These are phyloP conservation scores for Amanita fuliginea DNA, from an alignment of 768 basidiomycete genomes.

Conservation along the genomic window DNA sequence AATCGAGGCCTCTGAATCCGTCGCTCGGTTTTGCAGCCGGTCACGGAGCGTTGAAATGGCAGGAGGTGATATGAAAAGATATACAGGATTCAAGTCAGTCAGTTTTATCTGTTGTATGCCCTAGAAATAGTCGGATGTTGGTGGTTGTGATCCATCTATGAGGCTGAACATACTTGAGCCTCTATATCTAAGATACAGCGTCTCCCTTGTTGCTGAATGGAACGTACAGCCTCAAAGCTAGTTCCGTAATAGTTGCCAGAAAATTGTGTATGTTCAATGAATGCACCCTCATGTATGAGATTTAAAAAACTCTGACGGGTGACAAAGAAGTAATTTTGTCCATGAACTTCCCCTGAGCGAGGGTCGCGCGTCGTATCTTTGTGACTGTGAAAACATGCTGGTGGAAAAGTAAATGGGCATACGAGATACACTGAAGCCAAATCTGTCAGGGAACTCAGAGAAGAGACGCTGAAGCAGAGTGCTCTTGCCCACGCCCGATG, in stretches of 20 bases:
- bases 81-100: conserved; percentile 74
- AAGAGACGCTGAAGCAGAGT: conserved; percentile 81
- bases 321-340: conserved; percentile 84
- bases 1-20: conserved; percentile 67
- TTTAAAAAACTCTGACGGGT: conserved; percentile 56
- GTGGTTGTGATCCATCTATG: background rate
- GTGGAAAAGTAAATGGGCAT: conserved; percentile 8
- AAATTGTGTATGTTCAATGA: conserved; percentile 93
- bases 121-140: conserved; percentile 26
- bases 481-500: conserved; percentile 91
- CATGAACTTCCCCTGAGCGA: conserved; percentile 71
- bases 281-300: conserved; percentile 60
- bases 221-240: conserved; percentile 63
- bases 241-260: conserved; percentile 93
- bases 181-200: conserved; percentile 95
- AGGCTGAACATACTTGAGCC: conserved; percentile 56
- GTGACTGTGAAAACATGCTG: conserved; percentile 7
- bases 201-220: conserved; percentile 55
- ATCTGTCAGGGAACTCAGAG: conserved; percentile 67
- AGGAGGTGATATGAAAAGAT: conserved; percentile 88
- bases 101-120: conserved; percentile 89
- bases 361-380: conserved; percentile 85
- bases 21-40: conserved; percentile 72
- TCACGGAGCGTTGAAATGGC: conserved; percentile 55
- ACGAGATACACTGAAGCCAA: conserved; percentile 95